These are phyloP conservation scores for Phytophthora multivora DNA, from an alignment of 352 stramenopile species.

Conservation along the genomic window DNA sequence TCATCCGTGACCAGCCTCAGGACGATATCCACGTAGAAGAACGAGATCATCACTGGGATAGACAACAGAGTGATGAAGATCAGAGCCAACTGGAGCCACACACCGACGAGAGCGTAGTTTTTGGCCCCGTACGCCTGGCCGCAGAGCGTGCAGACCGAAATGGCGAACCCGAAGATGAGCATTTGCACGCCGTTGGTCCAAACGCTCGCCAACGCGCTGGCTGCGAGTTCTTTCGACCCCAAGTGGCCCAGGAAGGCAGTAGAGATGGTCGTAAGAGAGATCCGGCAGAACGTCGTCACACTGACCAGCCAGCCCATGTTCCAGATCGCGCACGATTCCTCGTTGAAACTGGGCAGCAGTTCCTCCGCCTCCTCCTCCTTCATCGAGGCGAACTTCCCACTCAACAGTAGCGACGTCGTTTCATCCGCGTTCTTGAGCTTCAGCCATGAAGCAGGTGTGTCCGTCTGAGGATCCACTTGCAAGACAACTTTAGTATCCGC, in stretches of 20 bases:
- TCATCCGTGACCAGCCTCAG: slow-evolving; percentile 74
- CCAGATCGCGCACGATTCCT: slow-evolving; percentile 75
- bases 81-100: slow-evolving; percentile 82
- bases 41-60: slow-evolving; percentile 82
- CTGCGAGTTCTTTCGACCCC: slow-evolving; percentile 75
- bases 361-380: slow-evolving; percentile 27
- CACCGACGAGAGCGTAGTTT: slow-evolving; percentile 78
- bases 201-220: slow-evolving; percentile 71
- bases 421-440: slow-evolving; percentile 20
- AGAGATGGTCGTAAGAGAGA: slow-evolving; percentile 78
- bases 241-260: slow-evolving; percentile 81
- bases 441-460: neutral
- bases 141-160: slow-evolving; percentile 81
- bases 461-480: slow-evolving; percentile 13
- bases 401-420: slow-evolving; percentile 20
- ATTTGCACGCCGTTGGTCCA: slow-evolving; percentile 86
- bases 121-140: slow-evolving; percentile 79
- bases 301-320: slow-evolving; percentile 87
- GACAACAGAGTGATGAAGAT: slow-evolving; percentile 78
- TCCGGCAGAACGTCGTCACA: slow-evolving; percentile 79
- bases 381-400: slow-evolving; percentile 11
- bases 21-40: slow-evolving; percentile 84
- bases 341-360: slow-evolving; percentile 37
- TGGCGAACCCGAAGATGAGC: slow-evolving; percentile 78
- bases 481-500: slow-evolving; percentile 17